These are phyloP conservation scores for Cruciata laevipes DNA, from an alignment of 257 asterid species.

Conservation along the genomic window DNA sequence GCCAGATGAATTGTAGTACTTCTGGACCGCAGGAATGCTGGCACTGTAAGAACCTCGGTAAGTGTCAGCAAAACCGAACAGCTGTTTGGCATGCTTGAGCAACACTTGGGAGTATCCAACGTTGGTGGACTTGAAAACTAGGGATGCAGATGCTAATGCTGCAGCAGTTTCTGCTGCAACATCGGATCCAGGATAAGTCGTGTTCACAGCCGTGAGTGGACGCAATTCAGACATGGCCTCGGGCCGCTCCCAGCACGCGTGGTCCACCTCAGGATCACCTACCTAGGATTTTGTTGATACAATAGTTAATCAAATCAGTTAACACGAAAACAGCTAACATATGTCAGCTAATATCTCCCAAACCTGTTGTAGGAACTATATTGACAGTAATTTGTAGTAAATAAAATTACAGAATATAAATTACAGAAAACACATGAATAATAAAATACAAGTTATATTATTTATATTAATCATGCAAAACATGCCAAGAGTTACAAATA, in stretches of 20 bases:
- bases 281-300: constrained; percentile 26
- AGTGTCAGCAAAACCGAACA: constrained; percentile 50
- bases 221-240: constrained; percentile 33
- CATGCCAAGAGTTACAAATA: no score
- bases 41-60: constrained; percentile 43
- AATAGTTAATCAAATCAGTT: neutral
- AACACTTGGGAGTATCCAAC: constrained; percentile 35
- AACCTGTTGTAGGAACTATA: no score
- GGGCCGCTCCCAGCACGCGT: constrained; percentile 61
- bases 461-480: no score
- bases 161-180: constrained; percentile 80
- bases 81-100: constrained; percentile 40
- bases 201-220: constrained; percentile 43
- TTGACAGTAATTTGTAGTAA: no score
- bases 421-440: no score
- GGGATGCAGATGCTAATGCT: constrained; percentile 63
- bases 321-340: no score
- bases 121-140: constrained; percentile 38
- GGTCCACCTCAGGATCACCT: constrained; percentile 56
- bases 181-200: constrained; percentile 53
- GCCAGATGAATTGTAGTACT: constrained; percentile 49
- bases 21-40: constrained; percentile 42
- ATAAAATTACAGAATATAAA: no score
- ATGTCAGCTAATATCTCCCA: constrained; percentile 8
- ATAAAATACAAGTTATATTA: no score